Base-by-base conservation (phyloP, 1,139 yeast species). In the Pichia sp. region DNA sequence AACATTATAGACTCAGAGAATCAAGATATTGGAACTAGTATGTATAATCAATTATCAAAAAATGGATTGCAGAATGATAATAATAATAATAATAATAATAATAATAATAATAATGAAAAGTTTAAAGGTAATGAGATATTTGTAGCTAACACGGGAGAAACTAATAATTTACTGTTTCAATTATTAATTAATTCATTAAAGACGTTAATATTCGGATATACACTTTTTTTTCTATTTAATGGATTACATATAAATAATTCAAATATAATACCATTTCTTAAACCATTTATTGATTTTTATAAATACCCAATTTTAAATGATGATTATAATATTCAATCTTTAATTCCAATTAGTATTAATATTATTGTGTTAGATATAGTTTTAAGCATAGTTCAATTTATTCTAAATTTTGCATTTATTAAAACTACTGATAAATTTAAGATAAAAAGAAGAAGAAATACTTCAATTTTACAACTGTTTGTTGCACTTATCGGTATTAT, bases 401-500 rank as follows among this genome's bases (percentile, higher is more conserved):
- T 34, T 34, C 10, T 34, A 11, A 6, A 31, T 35, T 26, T 26
- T 35, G 10, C 38, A 26, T 35, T 35, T 7, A 8, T 35, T 35
- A 9, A 18, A 18, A 18, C 18, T 18, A 18, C 18, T 18, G 18
- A 18, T 18, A 18, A 18, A 18, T 18, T 18, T 18, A 18, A 18
- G 18, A 18, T 18, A 18, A 18, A 18, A 18, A 18, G 18, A 18
- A 18, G 18, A 28, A 30, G 39, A 18, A 27, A 18, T 25, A 30
- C 35, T 9, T 34, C 51, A 6, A 29, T 43, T 3, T 32, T 45
- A 18, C 48, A 56, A 3, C 45, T 56, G 32, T 48, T 67, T 72
- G 58, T 87, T 44, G 89, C 95, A 7, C 79, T 89, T 58, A 68
- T 89, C 53, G 97, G 97, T 3, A 79, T 90, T 32, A 78, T 87